phyloP scores from a whole-genome alignment of 345 rosid genomes.

The Euclidium syriacum region DNA sequence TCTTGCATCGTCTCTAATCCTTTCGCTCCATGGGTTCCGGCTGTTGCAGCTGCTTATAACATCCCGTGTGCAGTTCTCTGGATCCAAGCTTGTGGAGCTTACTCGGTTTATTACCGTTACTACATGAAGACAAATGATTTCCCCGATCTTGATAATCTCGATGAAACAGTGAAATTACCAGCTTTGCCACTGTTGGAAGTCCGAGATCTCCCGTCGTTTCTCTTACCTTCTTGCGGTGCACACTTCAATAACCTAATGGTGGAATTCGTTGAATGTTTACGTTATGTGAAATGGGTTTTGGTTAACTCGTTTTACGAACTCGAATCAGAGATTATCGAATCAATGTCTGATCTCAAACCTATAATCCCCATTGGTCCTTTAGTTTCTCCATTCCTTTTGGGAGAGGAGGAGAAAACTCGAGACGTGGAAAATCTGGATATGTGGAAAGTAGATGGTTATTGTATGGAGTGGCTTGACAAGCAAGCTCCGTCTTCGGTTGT shows the following conservation, averaged over 20 bases:
- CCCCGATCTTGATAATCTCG: conserved; percentile 27
- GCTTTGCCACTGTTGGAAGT: conserved; percentile 37
- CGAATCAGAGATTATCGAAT: conserved; percentile 35
- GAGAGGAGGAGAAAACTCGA: conserved; percentile 9
- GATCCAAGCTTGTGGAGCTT: conserved; percentile 49
- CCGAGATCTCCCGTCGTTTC: conserved; percentile 45
- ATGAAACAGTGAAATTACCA: conserved; percentile 31
- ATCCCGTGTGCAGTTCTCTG: conserved; percentile 53
- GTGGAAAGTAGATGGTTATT: conserved; percentile 35
- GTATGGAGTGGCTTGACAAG: conserved; percentile 56
- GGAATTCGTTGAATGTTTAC: conserved; percentile 30
- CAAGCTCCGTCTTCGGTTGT: conserved; percentile 41
- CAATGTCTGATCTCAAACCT: conserved; percentile 25
- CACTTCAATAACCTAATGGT: not conserved
- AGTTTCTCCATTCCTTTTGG: conserved; percentile 41
- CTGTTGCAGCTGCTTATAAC: conserved; percentile 31
- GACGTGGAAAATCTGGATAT: conserved; percentile 22
- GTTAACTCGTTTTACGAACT: conserved; percentile 47
- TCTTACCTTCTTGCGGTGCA: conserved; percentile 27
- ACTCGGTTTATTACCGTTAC: conserved; percentile 42
- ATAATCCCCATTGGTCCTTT: conserved; percentile 52
- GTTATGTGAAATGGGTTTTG: conserved; percentile 46
- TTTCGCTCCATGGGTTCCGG: conserved; percentile 50
- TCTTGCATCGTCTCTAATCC: conserved; percentile 38
- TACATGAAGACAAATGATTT: conserved; percentile 28